Percentiles rank a stretch among this genome's conserved stretches.
Conservation (phyloP, 768 basidiomycete species). For the Asterophora parasitica region DNA sequence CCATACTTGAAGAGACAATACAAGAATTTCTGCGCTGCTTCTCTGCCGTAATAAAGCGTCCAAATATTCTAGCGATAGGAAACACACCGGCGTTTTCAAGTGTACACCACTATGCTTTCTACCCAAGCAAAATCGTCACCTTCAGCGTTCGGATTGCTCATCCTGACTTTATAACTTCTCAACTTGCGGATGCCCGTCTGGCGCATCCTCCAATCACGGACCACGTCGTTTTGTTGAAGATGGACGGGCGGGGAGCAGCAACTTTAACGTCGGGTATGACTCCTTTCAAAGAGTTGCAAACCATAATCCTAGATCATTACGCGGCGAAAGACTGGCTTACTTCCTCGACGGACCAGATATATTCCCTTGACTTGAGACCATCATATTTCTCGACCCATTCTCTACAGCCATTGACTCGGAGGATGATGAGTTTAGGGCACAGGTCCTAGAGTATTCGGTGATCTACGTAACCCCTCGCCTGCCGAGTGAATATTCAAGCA, state of each 20-base stretch:
- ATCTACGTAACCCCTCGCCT: not conserved
- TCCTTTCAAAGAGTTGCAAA: not conserved
- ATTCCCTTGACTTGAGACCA: not conserved
- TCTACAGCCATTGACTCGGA: not conserved
- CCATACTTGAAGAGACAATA: not conserved
- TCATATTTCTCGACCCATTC: not conserved
- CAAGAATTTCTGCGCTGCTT: not conserved
- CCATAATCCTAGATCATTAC: not conserved
- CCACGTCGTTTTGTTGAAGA: not conserved
- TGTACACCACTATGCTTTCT: not conserved
- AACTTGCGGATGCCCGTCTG: not conserved
- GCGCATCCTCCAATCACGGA: not conserved
- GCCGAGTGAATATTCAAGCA: not conserved
- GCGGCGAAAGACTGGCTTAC: not conserved
- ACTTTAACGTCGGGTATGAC: not conserved
- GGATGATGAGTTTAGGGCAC: not conserved
- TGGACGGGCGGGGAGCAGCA: not conserved
- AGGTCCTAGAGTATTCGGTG: not conserved
- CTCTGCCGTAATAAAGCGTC: not conserved
- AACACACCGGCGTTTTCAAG: not conserved
- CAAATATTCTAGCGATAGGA: not conserved
- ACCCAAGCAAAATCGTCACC: not conserved
- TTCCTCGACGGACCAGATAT: not conserved
- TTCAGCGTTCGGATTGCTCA: not conserved
- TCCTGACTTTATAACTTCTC: not conserved